phyloP scores from a whole-genome alignment of 768 basidiomycete genomes.

The Psilocybe sp. region DNA sequence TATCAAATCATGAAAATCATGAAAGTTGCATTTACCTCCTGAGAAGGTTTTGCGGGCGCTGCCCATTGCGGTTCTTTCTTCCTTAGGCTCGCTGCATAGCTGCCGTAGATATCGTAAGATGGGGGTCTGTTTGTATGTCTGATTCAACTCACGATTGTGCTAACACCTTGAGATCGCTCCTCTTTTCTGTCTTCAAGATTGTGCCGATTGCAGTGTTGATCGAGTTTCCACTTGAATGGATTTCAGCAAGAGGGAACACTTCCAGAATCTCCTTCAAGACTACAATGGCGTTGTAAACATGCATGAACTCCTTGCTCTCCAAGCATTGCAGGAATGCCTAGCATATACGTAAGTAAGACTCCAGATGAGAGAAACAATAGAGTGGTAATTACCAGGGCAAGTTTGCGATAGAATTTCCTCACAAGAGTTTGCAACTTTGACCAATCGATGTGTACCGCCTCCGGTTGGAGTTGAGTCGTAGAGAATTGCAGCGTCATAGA shows the following conservation, averaged over 20 bases:
- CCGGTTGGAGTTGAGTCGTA: slow-evolving; percentile 44
- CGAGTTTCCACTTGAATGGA: slow-evolving; percentile 49
- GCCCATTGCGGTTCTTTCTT: slow-evolving; percentile 65
- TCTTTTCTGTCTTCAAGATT: slow-evolving; percentile 71
- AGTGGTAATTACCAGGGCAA: slow-evolving; percentile 52
- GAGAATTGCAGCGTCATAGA: slow-evolving; percentile 60
- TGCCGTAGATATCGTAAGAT: slow-evolving; percentile 22
- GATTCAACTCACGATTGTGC: slow-evolving; percentile 60
- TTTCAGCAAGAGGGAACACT: slow-evolving; percentile 76
- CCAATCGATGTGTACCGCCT: slow-evolving; percentile 58
- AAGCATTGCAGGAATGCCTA: slow-evolving; percentile 83
- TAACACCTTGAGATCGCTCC: slow-evolving; percentile 81
- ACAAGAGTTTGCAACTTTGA: slow-evolving; percentile 64
- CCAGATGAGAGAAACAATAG: neutral
- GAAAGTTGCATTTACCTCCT: slow-evolving; percentile 15
- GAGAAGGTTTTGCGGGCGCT: slow-evolving; percentile 26
- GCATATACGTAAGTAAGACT: neutral
- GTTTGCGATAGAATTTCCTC: slow-evolving; percentile 82
- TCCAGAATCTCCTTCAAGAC: slow-evolving; percentile 89
- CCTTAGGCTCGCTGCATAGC: slow-evolving; percentile 74
- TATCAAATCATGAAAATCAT: neutral
- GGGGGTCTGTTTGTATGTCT: neutral
- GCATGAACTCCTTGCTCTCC: slow-evolving; percentile 90
- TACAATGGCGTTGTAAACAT: slow-evolving; percentile 94
- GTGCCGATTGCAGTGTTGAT: slow-evolving; percentile 63